Base-by-base conservation (phyloP, 495 filamentous ascomycete genomes). In the Cercophora scortea region DNA sequence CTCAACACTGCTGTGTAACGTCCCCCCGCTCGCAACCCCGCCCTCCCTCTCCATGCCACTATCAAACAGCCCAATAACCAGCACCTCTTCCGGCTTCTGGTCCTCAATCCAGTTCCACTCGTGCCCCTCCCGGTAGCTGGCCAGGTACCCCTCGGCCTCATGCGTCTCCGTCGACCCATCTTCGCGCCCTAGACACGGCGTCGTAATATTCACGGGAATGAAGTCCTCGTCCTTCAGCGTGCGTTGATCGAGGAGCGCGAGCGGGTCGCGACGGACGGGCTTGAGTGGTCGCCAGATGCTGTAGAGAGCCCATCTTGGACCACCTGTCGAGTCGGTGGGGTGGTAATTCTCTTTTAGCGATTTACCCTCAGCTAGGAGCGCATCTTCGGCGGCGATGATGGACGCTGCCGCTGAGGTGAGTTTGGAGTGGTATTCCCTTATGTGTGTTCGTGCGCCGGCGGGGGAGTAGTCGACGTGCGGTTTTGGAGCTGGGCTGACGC, bases 211-310 rank as follows among this genome's bases (percentile, higher is more conserved):
- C 2, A 49, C 47, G 7, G 47, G 32, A 2, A 49, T 41, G 18
- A 38, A 49, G 47, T 49, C 47, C n/a, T 49, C 47, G 8, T 18
- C 33, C 12, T 4, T 1, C 8, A 54, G 15, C 19, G 33, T 49
- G 32, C 53, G 51, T 6, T 58, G 46, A 15, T 36, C 34, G 7
- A 19, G 39, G 11, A 58, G 16, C 3, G 55, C 55, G 15, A 55
- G 15, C 13, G 52, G 47, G 49, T 59, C 56, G 12, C 56, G 36
- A 11, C 25, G 43, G 35, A 59, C 56, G 7, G 47, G 40, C 42
- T 55, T 59, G 34, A 59, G 34, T 3, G 52, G 56, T 6, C 56
- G 43, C 56, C 56, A 59, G 42, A 59, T 55, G 18, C 17, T 34
- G 48, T 45, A 59, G n/a, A 59, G 40, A 2, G 52, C 56, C 52